A percentile compares a stretch with the other conserved stretches of the same genome.
These are phyloP conservation scores for Ceriops tagal DNA, from an alignment of 345 rosid species.

Conservation along the genomic window DNA sequence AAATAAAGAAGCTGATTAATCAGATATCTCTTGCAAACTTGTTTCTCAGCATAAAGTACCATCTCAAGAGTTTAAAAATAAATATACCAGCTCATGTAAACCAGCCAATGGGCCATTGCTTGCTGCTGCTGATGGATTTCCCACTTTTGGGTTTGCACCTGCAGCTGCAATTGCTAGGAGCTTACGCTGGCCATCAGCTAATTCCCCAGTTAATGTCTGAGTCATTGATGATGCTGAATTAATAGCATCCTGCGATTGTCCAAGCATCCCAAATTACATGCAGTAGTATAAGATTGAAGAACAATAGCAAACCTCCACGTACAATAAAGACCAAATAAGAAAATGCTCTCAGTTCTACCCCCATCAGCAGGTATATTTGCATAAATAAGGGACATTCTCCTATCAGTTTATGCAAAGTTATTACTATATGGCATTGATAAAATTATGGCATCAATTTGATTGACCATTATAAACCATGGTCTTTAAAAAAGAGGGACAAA, in stretches of 20 bases:
- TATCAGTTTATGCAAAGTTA: neutral
- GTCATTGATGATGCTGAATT: conserved; percentile 66
- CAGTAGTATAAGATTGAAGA: neutral
- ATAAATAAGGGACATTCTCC: neutral
- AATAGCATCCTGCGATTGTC: conserved; percentile 61
- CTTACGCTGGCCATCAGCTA: conserved; percentile 75
- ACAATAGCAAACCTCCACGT: too few relatives aligned
- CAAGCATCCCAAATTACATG: conserved; percentile 1
- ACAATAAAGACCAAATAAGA: too few relatives aligned
- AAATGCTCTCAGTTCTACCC: too few relatives aligned
- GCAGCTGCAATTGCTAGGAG: conserved; percentile 63
- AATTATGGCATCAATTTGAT: neutral
- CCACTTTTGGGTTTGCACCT: conserved; percentile 55
- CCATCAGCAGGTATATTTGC: neutral
- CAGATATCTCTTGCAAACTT: neutral
- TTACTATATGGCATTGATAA: neutral
- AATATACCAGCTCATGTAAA: conserved; percentile 59
- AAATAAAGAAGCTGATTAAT: neutral
- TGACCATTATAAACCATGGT: neutral
- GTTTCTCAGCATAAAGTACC: too few relatives aligned
- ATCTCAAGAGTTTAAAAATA: neutral
- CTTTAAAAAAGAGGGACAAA: neutral
- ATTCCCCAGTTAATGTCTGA: conserved; percentile 65
- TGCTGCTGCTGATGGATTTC: conserved; percentile 49
- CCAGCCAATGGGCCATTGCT: conserved; percentile 65